A percentile compares a stretch with the other conserved stretches of the same genome.
Evolutionary conservation across 2,329 filamentous ascomycete species (phyloP).

Genomic region (Cladorrhinum sp.): DNA sequence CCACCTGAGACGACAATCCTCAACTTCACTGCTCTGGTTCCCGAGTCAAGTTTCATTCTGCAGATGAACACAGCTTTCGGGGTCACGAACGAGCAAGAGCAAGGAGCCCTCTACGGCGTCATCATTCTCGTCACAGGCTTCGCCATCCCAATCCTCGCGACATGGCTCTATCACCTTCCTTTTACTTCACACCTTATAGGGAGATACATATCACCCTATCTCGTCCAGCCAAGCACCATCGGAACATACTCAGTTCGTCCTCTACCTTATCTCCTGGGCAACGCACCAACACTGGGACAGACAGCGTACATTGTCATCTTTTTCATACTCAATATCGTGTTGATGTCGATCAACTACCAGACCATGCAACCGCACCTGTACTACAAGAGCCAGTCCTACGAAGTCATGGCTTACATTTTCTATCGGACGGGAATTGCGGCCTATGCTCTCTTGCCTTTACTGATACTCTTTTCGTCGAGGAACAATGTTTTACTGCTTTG

Average conservation of each 20-base stretch:
- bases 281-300: slow-evolving; percentile 1
- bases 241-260: slow-evolving; percentile 2
- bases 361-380: background rate
- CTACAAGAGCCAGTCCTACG: background rate
- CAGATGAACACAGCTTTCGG: slow-evolving; percentile 3
- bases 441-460: slow-evolving; percentile 25
- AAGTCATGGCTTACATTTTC: slow-evolving; percentile 2
- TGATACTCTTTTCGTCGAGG: slow-evolving; percentile 43
- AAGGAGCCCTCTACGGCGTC: slow-evolving; percentile 4
- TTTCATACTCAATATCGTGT: background rate
- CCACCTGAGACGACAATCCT: background rate
- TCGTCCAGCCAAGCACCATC: background rate
- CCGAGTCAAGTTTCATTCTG: background rate
- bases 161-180: slow-evolving; percentile 10
- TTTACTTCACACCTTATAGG: slow-evolving; percentile 1
- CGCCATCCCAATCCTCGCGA: slow-evolving; percentile 11
- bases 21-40: slow-evolving; percentile 8
- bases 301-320: background rate
- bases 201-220: background rate
- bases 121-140: slow-evolving; percentile 12
- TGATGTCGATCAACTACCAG: slow-evolving; percentile 8
- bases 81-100: slow-evolving; percentile 5
- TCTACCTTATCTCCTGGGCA: background rate
- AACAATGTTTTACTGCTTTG: slow-evolving; percentile 36
- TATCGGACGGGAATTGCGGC: slow-evolving; percentile 3